A percentile compares a stretch with the other conserved stretches of the same genome.
Evolutionary conservation across 2,329 filamentous ascomycete species (phyloP).

Genomic region (Fusarium albidum): DNA sequence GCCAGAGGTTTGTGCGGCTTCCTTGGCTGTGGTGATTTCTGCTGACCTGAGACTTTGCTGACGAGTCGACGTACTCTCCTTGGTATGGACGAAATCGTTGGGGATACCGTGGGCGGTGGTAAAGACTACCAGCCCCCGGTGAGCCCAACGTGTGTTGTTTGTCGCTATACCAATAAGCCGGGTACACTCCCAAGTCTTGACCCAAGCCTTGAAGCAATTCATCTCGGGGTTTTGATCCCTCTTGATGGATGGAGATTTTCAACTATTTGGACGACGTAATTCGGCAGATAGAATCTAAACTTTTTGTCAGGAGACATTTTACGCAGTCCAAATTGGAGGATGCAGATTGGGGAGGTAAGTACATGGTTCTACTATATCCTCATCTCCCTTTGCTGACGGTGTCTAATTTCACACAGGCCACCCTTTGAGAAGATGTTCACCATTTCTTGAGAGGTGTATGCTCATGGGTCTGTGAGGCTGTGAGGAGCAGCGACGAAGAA

Average conservation of each 20-base stretch:
- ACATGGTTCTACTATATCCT: too few species aligned
- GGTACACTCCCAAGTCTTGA: too few species aligned
- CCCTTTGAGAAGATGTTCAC: background rate
- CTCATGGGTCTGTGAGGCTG: background rate
- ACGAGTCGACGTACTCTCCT: constrained; percentile 21
- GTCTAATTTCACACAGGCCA: too few species aligned
- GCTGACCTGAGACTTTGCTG: constrained; percentile 17
- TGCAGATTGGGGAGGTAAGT: background rate
- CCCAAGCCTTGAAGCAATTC: too few species aligned
- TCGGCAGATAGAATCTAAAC: too few species aligned
- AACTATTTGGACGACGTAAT: too few species aligned
- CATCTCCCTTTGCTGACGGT: background rate
- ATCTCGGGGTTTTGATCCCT: too few species aligned
- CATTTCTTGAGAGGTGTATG: background rate
- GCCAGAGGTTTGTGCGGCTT: constrained; percentile 53
- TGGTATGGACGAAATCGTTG: constrained; percentile 12
- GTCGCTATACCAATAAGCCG: too few species aligned
- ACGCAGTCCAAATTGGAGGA: background rate
- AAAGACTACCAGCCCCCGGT: too few species aligned
- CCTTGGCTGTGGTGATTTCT: background rate
- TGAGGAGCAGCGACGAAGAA: background rate
- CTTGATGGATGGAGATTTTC: too few species aligned
- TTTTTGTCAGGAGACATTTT: too few species aligned
- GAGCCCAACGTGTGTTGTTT: too few species aligned
- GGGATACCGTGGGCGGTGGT: background rate